phyloP scores from a whole-genome alignment of 345 rosid genomes.

The Ailanthus altissimus region DNA sequence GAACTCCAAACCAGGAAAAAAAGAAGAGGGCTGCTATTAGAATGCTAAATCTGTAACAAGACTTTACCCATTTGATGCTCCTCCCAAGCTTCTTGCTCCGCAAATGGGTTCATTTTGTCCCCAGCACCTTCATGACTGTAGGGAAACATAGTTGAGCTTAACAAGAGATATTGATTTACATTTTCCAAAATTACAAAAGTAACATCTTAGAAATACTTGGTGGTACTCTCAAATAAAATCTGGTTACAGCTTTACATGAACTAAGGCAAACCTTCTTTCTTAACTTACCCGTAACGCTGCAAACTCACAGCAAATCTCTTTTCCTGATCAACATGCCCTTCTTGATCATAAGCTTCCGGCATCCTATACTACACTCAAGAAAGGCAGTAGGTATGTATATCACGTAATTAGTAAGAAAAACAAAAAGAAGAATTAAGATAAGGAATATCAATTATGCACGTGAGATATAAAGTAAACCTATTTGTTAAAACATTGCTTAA shows the following conservation, averaged over 20 bases:
- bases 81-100: slow-evolving; percentile 99
- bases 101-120: slow-evolving; percentile 97
- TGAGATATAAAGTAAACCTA: too few species aligned
- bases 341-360: slow-evolving; percentile 97
- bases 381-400: slow-evolving; percentile 14
- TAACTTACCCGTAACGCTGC: slow-evolving; percentile 80
- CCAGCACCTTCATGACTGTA: slow-evolving; percentile 62
- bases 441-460: too few species aligned
- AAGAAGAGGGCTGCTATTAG: too few species aligned
- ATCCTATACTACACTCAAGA: slow-evolving; percentile 68
- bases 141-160: slow-evolving; percentile 8
- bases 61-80: slow-evolving; percentile 87
- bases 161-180: slow-evolving; percentile 6
- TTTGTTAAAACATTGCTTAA: too few species aligned
- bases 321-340: slow-evolving; percentile 82
- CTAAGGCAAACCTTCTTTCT: not conserved
- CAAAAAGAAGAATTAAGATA: not conserved
- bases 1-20: too few species aligned
- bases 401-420: slow-evolving; percentile 12
- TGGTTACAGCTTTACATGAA: not conserved
- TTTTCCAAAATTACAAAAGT: slow-evolving; percentile 11
- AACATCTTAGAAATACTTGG: not conserved
- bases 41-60: slow-evolving; percentile 14
- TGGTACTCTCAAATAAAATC: slow-evolving; percentile 18
- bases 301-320: slow-evolving; percentile 91